Evolutionary conservation across 2,329 filamentous ascomycete genomes (phyloP).

Genomic region (Penicillium oxalicum): DNA sequence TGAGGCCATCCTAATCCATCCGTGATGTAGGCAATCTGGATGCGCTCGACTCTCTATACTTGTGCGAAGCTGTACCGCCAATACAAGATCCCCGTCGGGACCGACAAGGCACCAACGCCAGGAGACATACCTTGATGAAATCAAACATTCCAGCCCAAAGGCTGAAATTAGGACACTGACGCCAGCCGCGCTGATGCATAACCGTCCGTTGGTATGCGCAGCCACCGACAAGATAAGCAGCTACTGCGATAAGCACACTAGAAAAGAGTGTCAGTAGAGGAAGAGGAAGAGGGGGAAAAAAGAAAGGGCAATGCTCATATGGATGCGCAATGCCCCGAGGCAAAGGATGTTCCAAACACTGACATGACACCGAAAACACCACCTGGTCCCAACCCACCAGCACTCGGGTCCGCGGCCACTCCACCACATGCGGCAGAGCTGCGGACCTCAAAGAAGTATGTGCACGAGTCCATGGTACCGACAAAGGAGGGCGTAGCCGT

Average conservation of each 20-base stretch:
- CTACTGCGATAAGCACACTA: constrained; percentile 60
- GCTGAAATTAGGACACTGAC: constrained; percentile 88
- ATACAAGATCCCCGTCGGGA: constrained; percentile 25
- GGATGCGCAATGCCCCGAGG: too few species aligned
- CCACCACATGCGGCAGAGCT: constrained; percentile 78
- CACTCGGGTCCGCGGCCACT: constrained; percentile 51
- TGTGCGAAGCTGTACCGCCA: constrained; percentile 18
- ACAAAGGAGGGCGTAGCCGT: constrained; percentile 75
- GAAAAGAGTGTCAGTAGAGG: neutral
- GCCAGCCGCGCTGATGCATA: constrained; percentile 89
- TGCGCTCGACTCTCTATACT: constrained; percentile 16
- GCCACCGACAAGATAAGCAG: constrained; percentile 86
- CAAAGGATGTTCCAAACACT: constrained; percentile 11
- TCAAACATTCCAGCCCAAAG: constrained; percentile 84
- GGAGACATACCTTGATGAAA: constrained; percentile 68
- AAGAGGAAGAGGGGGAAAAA: too few species aligned
- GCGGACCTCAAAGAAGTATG: constrained; percentile 92
- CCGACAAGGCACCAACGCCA: constrained; percentile 35
- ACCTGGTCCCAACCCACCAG: constrained; percentile 58
- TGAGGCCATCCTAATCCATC: constrained; percentile 30
- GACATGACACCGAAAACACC: constrained; percentile 86
- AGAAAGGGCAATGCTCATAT: constrained; percentile 27
- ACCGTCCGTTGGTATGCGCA: constrained; percentile 95
- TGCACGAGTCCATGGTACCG: constrained; percentile 81
- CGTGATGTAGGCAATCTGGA: constrained; percentile 28